A percentile compares a stretch with the other conserved stretches of the same genome.
phyloP scores from a whole-genome alignment of 108 stramenopile genomes.

The Pseudonitzschia multiseries region DNA sequence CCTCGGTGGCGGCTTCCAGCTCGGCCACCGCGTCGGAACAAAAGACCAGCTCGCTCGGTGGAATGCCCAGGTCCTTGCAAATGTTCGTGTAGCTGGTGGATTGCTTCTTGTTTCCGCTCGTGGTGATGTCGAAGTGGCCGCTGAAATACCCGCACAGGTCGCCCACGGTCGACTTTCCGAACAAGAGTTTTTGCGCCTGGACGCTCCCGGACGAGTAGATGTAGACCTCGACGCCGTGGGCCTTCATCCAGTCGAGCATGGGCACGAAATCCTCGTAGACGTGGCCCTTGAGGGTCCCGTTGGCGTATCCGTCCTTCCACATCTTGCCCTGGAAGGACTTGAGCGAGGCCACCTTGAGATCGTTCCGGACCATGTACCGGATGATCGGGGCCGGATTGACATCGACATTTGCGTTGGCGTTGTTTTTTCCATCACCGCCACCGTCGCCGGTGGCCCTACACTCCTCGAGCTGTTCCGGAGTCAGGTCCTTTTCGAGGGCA shows the following conservation, averaged over 20 bases:
- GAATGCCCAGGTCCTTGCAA: constrained; percentile 59
- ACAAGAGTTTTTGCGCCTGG: constrained; percentile 85
- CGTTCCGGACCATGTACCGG: constrained; percentile 56
- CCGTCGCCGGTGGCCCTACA: neutral
- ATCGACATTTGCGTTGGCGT: neutral
- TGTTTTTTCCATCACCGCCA: no score
- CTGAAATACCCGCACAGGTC: constrained; percentile 70
- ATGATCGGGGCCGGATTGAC: constrained; percentile 47
- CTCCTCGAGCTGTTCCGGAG: neutral
- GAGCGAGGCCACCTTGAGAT: constrained; percentile 79
- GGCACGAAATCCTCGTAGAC: constrained; percentile 81
- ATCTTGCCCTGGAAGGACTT: constrained; percentile 87
- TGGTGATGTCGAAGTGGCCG: constrained; percentile 88
- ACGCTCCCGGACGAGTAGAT: constrained; percentile 90
- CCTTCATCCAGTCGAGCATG: constrained; percentile 67
- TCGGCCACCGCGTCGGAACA: constrained; percentile 86
- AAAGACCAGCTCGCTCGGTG: constrained; percentile 77
- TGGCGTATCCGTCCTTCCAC: constrained; percentile 78
- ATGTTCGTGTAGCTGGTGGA: constrained; percentile 72
- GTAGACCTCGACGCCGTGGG: constrained; percentile 55
- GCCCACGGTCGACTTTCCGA: constrained; percentile 71
- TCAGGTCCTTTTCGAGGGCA: constrained; percentile 39
- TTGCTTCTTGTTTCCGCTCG: constrained; percentile 76
- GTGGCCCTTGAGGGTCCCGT: constrained; percentile 77
- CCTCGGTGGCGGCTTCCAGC: constrained; percentile 75